These are phyloP conservation scores for Alloteropsis semialata DNA, from an alignment of 176 grass and related monocot species.

Conservation along the genomic window DNA sequence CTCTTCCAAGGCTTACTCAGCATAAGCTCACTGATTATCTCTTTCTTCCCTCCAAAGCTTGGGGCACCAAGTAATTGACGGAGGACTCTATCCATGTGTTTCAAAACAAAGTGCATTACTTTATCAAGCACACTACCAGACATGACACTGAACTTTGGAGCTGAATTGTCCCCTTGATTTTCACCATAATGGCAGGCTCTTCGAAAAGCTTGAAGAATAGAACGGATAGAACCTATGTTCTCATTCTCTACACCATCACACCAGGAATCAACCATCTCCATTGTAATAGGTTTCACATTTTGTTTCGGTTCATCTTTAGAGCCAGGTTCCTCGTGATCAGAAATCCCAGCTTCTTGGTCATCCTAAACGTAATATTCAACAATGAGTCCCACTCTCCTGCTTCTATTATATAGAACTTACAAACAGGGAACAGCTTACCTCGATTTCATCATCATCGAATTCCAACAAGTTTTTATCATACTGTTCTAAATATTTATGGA, in stretches of 20 bases:
- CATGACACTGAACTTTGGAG: slow-evolving; percentile 74
- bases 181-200: slow-evolving; percentile 88
- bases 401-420: slow-evolving; percentile 4
- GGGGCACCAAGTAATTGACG: slow-evolving; percentile 71
- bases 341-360: slow-evolving; percentile 37
- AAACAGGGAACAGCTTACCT: slow-evolving; percentile 48
- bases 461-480: slow-evolving; percentile 75
- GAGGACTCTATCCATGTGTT: slow-evolving; percentile 82
- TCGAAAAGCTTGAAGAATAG: slow-evolving; percentile 78
- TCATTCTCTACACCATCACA: slow-evolving; percentile 52
- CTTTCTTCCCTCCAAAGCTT: slow-evolving; percentile 72
- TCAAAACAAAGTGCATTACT: slow-evolving; percentile 91
- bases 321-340: slow-evolving; percentile 33
- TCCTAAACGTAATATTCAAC: slow-evolving; percentile 44
- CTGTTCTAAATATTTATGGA: slow-evolving; percentile 80
- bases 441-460: slow-evolving; percentile 63
- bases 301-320: slow-evolving; percentile 45
- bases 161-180: slow-evolving; percentile 57
- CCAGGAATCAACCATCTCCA: slow-evolving; percentile 88
- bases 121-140: slow-evolving; percentile 87
- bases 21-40: slow-evolving; percentile 65
- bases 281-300: slow-evolving; percentile 67
- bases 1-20: slow-evolving; percentile 63
- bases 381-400: slow-evolving; percentile 1
- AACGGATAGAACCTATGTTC: slow-evolving; percentile 58